Conservation (phyloP, 306 rosid genomes). For the Canavalia gladiata region DNA sequence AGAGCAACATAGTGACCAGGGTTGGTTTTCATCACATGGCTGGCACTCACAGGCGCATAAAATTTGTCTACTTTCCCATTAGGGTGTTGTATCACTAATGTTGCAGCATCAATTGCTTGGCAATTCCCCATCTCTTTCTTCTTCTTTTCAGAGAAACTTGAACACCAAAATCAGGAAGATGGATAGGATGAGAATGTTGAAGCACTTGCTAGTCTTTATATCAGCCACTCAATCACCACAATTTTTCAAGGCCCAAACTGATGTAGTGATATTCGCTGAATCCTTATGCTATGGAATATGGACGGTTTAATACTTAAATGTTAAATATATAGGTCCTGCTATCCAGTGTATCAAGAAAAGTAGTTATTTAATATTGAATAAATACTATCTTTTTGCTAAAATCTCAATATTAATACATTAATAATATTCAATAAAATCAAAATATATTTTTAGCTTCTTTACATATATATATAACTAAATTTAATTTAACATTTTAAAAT, state of each 20-base stretch:
- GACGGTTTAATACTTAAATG: neutral
- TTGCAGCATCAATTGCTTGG: slow-evolving; percentile 94
- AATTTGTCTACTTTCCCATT: slow-evolving; percentile 81
- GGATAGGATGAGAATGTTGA: slow-evolving; percentile 18
- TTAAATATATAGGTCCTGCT: neutral
- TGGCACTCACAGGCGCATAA: slow-evolving; percentile 70
- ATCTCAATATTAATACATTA: no score
- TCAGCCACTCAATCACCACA: slow-evolving; percentile 26
- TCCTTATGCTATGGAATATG: neutral
- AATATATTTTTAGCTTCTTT: no score
- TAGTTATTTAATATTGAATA: neutral
- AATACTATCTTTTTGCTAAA: no score
- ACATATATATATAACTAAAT: no score
- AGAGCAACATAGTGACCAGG: slow-evolving; percentile 97
- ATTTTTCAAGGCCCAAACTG: neutral
- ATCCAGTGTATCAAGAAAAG: neutral
- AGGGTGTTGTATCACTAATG: slow-evolving; percentile 80
- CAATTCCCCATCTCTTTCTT: slow-evolving; percentile 86
- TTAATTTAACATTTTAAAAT: no score
- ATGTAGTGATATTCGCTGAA: neutral
- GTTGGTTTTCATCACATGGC: slow-evolving; percentile 78
- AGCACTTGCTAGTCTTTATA: slow-evolving; percentile 22
- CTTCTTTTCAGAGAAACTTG: neutral
- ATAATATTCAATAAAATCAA: no score
- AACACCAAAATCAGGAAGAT: neutral